Evolutionary conservation across 352 stramenopile species (phyloP).

Genomic region (Lagenidium giganteum): DNA sequence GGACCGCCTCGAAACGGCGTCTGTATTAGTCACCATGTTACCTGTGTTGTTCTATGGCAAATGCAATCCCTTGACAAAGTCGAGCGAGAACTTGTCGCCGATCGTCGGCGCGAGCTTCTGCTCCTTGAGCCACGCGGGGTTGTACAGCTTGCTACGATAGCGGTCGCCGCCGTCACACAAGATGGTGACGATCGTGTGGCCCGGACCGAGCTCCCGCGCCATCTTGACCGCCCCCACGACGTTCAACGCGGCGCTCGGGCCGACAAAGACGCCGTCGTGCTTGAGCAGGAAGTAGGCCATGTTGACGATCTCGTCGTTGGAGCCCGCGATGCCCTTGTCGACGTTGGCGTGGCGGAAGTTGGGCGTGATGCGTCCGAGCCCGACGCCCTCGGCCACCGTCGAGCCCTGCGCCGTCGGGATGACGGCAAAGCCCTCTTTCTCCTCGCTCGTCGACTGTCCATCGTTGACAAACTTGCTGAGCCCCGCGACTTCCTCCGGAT

Average conservation of each 20-base stretch:
- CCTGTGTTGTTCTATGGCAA: conserved; percentile 2
- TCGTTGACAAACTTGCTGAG: conserved; percentile 85
- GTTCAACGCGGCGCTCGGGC: conserved; percentile 76
- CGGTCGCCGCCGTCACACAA: conserved; percentile 75
- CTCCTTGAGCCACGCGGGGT: conserved; percentile 59
- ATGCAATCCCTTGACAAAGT: conserved; percentile 13
- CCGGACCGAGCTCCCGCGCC: conserved; percentile 55
- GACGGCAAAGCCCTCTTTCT: conserved; percentile 89
- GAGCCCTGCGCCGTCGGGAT: conserved; percentile 69
- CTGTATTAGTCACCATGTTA: background rate
- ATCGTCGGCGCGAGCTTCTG: conserved; percentile 30
- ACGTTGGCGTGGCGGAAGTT: conserved; percentile 89
- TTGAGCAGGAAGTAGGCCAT: conserved; percentile 90
- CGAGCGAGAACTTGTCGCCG: conserved; percentile 14
- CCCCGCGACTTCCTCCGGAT: conserved; percentile 76
- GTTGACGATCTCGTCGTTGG: conserved; percentile 91
- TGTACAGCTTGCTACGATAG: conserved; percentile 84
- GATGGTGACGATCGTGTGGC: conserved; percentile 76
- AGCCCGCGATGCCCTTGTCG: conserved; percentile 89
- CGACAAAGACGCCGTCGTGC: conserved; percentile 92
- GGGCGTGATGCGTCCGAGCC: conserved; percentile 87
- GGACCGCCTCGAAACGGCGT: background rate
- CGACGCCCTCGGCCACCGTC: conserved; percentile 95
- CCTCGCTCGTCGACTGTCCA: conserved; percentile 36
- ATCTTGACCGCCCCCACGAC: conserved; percentile 78